A percentile compares a stretch with the other conserved stretches of the same genome.
Evolutionary conservation across 2,329 filamentous ascomycete species (phyloP).

Genomic region (Talaromyces marneffei): DNA sequence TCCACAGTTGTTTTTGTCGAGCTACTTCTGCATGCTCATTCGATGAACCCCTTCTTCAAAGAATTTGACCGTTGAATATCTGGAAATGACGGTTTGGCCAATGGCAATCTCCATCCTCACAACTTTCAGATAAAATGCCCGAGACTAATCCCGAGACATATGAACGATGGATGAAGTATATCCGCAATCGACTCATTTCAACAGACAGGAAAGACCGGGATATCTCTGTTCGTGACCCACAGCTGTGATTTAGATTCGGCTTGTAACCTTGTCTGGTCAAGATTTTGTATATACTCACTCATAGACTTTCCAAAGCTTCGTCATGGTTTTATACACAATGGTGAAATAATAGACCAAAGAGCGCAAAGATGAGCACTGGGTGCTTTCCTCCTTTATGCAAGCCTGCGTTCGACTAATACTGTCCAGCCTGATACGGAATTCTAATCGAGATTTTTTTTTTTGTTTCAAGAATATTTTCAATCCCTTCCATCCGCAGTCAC

Average conservation of each 20-base stretch:
- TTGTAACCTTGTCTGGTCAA: not conserved
- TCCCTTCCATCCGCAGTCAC: not conserved
- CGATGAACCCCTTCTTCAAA: not conserved
- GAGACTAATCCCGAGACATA: not conserved
- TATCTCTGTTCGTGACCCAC: not conserved
- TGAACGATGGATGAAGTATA: not conserved
- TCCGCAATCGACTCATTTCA: not conserved
- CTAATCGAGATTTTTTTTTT: not conserved
- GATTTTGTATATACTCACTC: not conserved
- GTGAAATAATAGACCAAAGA: not conserved
- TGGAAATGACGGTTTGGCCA: constrained; percentile 5
- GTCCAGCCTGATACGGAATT: not conserved
- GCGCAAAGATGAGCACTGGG: not conserved
- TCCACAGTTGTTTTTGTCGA: not conserved
- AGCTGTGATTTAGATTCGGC: not conserved
- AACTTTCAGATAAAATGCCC: not conserved
- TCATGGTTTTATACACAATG: not conserved
- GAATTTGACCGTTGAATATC: constrained; percentile 5
- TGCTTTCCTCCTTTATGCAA: not conserved
- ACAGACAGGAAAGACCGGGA: not conserved
- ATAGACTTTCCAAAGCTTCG: not conserved
- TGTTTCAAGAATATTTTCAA: not conserved
- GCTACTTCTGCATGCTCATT: constrained; percentile 13
- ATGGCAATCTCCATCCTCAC: not conserved
- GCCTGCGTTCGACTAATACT: not conserved